A percentile compares a stretch with the other conserved stretches of the same genome.
Evolutionary conservation across 73 alveolate genomes (phyloP).

Genomic region (Paramecium primaurelia): DNA sequence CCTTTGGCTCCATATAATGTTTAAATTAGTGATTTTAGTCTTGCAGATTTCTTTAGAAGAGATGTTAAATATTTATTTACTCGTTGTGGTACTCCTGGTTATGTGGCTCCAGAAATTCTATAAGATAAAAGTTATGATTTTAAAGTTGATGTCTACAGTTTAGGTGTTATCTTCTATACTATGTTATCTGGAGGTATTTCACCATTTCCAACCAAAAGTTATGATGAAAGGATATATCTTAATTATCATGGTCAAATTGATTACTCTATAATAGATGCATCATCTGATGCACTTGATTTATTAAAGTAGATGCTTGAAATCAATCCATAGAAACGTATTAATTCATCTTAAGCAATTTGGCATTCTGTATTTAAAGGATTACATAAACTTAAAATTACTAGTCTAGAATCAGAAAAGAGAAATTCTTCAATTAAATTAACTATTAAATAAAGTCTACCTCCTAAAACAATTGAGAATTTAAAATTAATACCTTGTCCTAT

Average conservation of each 20-base stretch:
- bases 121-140: slow-evolving; percentile 40
- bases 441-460: background rate
- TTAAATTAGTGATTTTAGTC: background rate
- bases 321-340: background rate
- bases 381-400: background rate
- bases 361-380: background rate
- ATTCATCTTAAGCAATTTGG: background rate
- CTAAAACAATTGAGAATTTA: background rate
- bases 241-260: background rate
- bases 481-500: background rate
- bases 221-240: background rate
- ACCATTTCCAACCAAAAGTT: background rate
- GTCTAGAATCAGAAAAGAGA: background rate
- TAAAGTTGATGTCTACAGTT: slow-evolving; percentile 10
- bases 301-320: background rate
- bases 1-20: background rate
- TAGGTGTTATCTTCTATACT: slow-evolving; percentile 32
- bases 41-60: slow-evolving; percentile 9
- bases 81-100: slow-evolving; percentile 62
- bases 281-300: background rate
- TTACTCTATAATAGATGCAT: background rate
- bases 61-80: slow-evolving; percentile 5
- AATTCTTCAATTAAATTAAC: background rate
- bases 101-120: slow-evolving; percentile 60
- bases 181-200: slow-evolving; percentile 40